Conservation (phyloP, 345 rosid species). For the Euphorbia pulcherrima region DNA sequence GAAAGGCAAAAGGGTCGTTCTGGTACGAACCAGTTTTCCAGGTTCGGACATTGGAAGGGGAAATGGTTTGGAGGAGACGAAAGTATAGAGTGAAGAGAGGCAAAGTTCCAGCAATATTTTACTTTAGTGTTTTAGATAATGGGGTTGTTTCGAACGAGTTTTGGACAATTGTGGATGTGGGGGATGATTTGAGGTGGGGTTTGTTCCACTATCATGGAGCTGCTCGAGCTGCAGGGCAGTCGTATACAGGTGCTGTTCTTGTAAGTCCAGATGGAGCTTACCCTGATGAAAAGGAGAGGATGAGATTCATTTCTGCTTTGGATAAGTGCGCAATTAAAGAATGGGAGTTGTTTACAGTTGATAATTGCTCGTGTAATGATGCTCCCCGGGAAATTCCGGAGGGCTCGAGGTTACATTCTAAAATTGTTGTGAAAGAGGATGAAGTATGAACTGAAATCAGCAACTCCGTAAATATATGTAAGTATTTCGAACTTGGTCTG, state of each 20-base stretch:
- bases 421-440: conserved; percentile 29
- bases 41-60: conserved; percentile 69
- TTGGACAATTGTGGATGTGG: conserved; percentile 82
- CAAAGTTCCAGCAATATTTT: conserved; percentile 60
- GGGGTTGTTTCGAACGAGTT: conserved; percentile 89
- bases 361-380: conserved; percentile 64
- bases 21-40: conserved; percentile 96
- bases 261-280: conserved; percentile 74
- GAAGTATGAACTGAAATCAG: conserved; percentile 20
- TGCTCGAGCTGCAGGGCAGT: conserved; percentile 88
- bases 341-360: conserved; percentile 83
- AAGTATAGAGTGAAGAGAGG: conserved; percentile 78
- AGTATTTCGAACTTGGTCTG: neutral
- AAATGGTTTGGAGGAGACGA: conserved; percentile 80
- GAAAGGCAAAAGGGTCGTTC: conserved; percentile 82
- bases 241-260: conserved; percentile 87
- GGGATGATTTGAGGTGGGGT: conserved; percentile 88
- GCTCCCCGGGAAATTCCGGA: conserved; percentile 79
- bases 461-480: conserved; percentile 8
- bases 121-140: conserved; percentile 81
- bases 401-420: conserved; percentile 62
- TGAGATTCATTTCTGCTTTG: conserved; percentile 46
- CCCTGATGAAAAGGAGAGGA: conserved; percentile 46
- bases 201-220: conserved; percentile 86
- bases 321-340: conserved; percentile 78